Percentiles rank a stretch among this genome's conserved stretches.
These are phyloP conservation scores for Aspergillus olivimuriae DNA, from an alignment of 495 filamentous ascomycete genomes.

Conservation along the genomic window DNA sequence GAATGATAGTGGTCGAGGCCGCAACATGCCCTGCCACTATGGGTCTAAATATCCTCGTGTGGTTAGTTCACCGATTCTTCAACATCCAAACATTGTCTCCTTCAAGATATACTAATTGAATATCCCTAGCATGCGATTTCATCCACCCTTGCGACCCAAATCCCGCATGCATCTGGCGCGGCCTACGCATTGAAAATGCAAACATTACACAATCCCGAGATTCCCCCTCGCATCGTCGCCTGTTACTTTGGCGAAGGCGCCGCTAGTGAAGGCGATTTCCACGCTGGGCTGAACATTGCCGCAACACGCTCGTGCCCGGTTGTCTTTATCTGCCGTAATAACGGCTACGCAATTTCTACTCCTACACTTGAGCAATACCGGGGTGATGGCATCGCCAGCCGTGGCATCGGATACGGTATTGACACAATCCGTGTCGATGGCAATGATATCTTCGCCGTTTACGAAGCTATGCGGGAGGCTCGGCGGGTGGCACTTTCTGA, in stretches of 20 bases:
- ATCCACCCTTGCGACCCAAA: constrained; percentile 87
- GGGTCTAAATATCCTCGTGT: constrained; percentile 77
- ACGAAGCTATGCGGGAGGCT: constrained; percentile 75
- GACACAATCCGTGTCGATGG: constrained; percentile 95
- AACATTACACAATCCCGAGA: constrained; percentile 61
- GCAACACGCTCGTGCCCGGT: constrained; percentile 88
- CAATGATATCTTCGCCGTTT: constrained; percentile 93
- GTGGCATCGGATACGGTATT: constrained; percentile 94
- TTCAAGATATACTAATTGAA: too few relatives aligned
- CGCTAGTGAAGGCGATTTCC: constrained; percentile 95
- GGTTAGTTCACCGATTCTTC: too few relatives aligned
- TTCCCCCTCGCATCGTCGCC: constrained; percentile 63
- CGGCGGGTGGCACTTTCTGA: constrained; percentile 68
- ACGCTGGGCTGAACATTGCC: constrained; percentile 93
- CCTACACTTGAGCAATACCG: constrained; percentile 95
- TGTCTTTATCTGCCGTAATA: constrained; percentile 95
- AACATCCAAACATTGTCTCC: too few relatives aligned
- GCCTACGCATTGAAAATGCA: constrained; percentile 93
- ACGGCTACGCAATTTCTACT: constrained; percentile 93
- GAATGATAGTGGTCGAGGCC: constrained; percentile 72
- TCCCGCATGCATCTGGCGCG: constrained; percentile 89
- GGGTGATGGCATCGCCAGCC: constrained; percentile 91
- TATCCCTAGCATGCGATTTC: constrained; percentile 76
- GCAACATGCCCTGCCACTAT: constrained; percentile 98
- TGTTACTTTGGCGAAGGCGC: constrained; percentile 99